Percentiles rank a stretch among this genome's conserved stretches.
Evolutionary conservation across 805 yeast genomes (phyloP).

Genomic region (Candida bentonensis): DNA sequence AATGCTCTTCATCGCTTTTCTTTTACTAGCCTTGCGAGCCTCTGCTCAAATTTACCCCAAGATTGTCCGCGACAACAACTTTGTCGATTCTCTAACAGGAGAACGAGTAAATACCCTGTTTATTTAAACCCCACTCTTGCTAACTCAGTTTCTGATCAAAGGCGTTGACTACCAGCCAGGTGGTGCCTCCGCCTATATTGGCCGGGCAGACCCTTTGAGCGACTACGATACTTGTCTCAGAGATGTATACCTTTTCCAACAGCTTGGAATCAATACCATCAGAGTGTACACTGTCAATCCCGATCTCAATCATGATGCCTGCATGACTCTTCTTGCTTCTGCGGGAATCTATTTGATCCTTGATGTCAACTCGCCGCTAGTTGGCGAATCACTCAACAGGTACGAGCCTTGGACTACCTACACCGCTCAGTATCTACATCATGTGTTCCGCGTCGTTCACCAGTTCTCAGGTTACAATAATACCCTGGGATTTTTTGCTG

Average conservation of each 20-base stretch:
- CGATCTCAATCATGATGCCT: conserved; percentile 64
- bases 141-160: conserved; percentile 48
- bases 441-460: conserved; percentile 64
- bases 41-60: conserved; percentile 72
- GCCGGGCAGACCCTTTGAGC: conserved; percentile 57
- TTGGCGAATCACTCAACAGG: conserved; percentile 66
- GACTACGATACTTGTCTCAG: conserved; percentile 61
- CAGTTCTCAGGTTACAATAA: conserved; percentile 77
- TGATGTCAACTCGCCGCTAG: conserved; percentile 82
- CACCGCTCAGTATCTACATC: conserved; percentile 52
- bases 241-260: conserved; percentile 68
- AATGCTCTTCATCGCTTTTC: no score
- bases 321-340: conserved; percentile 82
- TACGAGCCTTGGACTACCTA: conserved; percentile 92
- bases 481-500: conserved; percentile 83
- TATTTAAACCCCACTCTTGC: background rate
- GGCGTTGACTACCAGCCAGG: conserved; percentile 97
- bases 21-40: no score
- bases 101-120: conserved; percentile 40
- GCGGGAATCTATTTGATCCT: conserved; percentile 87
- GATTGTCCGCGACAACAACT: conserved; percentile 51
- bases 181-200: conserved; percentile 61
- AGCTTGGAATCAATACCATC: conserved; percentile 73
- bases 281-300: conserved; percentile 83
- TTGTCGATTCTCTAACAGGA: conserved; percentile 58